Conservation (phyloP, 441 rosid species). For the Adansonia gregorii region DNA sequence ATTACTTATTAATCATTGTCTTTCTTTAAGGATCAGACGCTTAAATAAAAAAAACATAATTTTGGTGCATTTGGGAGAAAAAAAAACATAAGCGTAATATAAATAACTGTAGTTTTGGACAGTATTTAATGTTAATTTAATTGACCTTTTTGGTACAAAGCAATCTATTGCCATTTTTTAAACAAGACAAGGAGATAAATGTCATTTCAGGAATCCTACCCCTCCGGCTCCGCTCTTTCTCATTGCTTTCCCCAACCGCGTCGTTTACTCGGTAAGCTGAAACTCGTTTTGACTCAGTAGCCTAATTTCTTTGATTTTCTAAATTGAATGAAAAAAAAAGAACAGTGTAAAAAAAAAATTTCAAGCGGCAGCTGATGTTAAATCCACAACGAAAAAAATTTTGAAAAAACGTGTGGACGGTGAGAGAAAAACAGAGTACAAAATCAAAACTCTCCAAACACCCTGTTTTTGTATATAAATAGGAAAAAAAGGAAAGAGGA, state of each 20-base stretch:
- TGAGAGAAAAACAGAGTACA: neutral
- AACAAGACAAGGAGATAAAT: neutral
- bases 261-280: conserved; percentile 25
- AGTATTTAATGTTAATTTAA: neutral
- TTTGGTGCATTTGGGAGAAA: too few relatives aligned
- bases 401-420: conserved; percentile 81
- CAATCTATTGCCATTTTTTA: neutral
- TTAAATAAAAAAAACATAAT: too few relatives aligned
- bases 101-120: too few relatives aligned
- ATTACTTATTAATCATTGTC: too few relatives aligned
- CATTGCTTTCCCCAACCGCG: conserved; percentile 35
- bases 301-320: neutral
- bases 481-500: neutral
- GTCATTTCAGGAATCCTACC: conserved; percentile 3
- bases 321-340: too few relatives aligned
- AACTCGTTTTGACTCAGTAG: conserved; percentile 44
- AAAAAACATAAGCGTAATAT: too few relatives aligned
- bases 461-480: neutral
- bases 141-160: neutral
- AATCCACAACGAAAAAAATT: conserved; percentile 20
- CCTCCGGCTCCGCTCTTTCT: neutral
- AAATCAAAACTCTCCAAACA: neutral
- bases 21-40: too few relatives aligned
- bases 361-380: neutral
- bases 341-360: neutral